Conservation (phyloP, 1,284 basidiomycete species). For the Cutaneotrichosporon dermatis region DNA sequence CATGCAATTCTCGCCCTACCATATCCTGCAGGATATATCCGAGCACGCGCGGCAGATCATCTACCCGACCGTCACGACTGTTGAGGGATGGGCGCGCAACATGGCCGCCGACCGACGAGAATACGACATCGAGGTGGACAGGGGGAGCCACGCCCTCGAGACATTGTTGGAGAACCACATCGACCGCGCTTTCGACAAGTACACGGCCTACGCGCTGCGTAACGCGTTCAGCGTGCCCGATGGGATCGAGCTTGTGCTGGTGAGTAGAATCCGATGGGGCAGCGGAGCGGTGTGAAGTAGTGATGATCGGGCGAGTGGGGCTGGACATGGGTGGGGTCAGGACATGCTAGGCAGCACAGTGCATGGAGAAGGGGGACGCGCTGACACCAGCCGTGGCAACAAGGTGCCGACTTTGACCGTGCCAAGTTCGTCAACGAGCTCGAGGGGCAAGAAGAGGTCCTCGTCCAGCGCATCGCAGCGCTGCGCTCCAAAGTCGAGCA, state of each 20-base stretch:
- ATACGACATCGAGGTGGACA: constrained; percentile 30
- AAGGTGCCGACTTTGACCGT: constrained; percentile 45
- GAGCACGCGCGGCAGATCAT: constrained; percentile 36
- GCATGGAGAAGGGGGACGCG: too few relatives aligned
- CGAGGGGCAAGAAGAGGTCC: constrained; percentile 30
- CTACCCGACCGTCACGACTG: constrained; percentile 28
- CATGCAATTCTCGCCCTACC: constrained; percentile 38
- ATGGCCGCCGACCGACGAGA: constrained; percentile 19
- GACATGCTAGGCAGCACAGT: too few relatives aligned
- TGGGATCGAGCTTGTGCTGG: constrained; percentile 41
- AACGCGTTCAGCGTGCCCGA: constrained; percentile 47
- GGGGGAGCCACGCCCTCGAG: constrained; percentile 45
- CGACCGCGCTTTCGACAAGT: constrained; percentile 47
- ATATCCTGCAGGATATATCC: constrained; percentile 37
- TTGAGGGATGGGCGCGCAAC: constrained; percentile 32
- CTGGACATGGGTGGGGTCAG: too few relatives aligned
- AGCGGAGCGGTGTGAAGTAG: too few relatives aligned
- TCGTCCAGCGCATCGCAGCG: constrained; percentile 33
- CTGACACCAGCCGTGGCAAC: constrained; percentile 50
- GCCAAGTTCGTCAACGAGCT: constrained; percentile 38
- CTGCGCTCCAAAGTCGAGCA: constrained; percentile 45
- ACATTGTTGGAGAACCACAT: constrained; percentile 47
- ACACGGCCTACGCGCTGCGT: constrained; percentile 44
- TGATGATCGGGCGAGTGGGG: too few relatives aligned
- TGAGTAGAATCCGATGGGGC: too few relatives aligned